A percentile compares a stretch with the other conserved stretches of the same genome.
phyloP scores from a whole-genome alignment of 306 rosid species.

The Medicago arabica region DNA sequence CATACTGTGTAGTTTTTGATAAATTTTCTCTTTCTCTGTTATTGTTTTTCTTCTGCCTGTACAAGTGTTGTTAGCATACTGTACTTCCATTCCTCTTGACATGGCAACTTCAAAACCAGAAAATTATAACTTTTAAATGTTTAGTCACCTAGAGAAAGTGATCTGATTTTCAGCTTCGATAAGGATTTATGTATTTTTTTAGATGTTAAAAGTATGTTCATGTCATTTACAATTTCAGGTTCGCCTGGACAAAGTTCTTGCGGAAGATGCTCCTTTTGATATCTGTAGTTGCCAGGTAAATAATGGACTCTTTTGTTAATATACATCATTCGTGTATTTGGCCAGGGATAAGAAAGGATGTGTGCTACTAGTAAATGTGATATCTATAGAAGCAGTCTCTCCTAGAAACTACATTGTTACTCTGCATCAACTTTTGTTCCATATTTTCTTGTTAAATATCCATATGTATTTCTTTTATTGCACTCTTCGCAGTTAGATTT shows the following conservation, averaged over 20 bases:
- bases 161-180: neutral
- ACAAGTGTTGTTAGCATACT: constrained; percentile 15
- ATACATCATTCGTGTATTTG: constrained; percentile 16
- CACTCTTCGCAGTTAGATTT: neutral
- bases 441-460: constrained; percentile 24
- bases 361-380: neutral
- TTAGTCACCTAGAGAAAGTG: neutral
- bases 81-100: neutral
- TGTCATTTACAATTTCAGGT: constrained; percentile 56
- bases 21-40: neutral
- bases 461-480: constrained; percentile 6
- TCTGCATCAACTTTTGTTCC: constrained; percentile 8
- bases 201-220: constrained; percentile 21
- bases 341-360: constrained; percentile 5
- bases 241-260: too few species aligned
- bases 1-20: neutral
- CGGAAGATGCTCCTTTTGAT: too few species aligned
- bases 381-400: neutral
- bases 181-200: constrained; percentile 15
- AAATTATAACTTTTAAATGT: neutral
- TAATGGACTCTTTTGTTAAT: constrained; percentile 20
- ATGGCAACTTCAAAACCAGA: neutral
- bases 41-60: neutral
- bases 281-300: too few species aligned
- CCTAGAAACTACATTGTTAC: constrained; percentile 6